A percentile compares a stretch with the other conserved stretches of the same genome.
These are phyloP conservation scores for Candida anglica DNA, from an alignment of 805 yeast species.

Conservation along the genomic window DNA sequence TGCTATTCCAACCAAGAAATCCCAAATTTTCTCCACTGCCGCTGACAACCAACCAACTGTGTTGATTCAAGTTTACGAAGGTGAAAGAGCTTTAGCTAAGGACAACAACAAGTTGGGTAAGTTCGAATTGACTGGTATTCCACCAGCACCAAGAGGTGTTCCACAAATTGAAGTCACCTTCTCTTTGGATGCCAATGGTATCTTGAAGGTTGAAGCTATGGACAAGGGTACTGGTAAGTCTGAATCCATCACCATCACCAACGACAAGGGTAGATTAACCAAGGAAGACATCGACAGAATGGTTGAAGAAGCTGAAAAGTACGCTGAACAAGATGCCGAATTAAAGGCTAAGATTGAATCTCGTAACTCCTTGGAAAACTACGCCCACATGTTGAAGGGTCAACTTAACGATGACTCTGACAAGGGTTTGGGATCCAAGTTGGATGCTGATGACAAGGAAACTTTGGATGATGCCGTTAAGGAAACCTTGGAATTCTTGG, in stretches of 20 bases:
- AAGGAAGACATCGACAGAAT: conserved; percentile 96
- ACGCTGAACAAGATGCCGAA: conserved; percentile 44
- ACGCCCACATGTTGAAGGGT: conserved; percentile 41
- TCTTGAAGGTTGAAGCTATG: conserved; percentile 97
- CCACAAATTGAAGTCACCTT: conserved; percentile 99
- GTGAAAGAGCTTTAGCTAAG: conserved; percentile 98
- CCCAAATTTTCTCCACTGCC: conserved; percentile 98
- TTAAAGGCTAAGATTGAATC: conserved; percentile 39
- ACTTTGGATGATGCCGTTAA: conserved; percentile 79
- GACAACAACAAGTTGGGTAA: conserved; percentile 98
- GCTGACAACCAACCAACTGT: conserved; percentile 99
- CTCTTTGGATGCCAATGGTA: conserved; percentile 99
- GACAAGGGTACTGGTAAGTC: conserved; percentile 99
- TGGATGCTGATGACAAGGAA: conserved; percentile 90
- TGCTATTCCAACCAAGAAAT: conserved; percentile 98
- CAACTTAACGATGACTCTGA: conserved; percentile 34
- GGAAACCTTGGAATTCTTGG: conserved; percentile 85
- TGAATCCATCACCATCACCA: conserved; percentile 97
- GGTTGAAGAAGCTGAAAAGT: conserved; percentile 98
- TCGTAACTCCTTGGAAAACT: conserved; percentile 44
- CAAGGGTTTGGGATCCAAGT: conserved; percentile 62
- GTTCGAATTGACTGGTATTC: conserved; percentile 96
- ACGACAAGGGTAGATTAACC: conserved; percentile 98
- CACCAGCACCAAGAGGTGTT: conserved; percentile 98
- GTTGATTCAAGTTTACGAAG: conserved; percentile 98